These are phyloP conservation scores for Neofusicoccum ribis DNA, from an alignment of 2,329 filamentous ascomycete species.

Conservation along the genomic window DNA sequence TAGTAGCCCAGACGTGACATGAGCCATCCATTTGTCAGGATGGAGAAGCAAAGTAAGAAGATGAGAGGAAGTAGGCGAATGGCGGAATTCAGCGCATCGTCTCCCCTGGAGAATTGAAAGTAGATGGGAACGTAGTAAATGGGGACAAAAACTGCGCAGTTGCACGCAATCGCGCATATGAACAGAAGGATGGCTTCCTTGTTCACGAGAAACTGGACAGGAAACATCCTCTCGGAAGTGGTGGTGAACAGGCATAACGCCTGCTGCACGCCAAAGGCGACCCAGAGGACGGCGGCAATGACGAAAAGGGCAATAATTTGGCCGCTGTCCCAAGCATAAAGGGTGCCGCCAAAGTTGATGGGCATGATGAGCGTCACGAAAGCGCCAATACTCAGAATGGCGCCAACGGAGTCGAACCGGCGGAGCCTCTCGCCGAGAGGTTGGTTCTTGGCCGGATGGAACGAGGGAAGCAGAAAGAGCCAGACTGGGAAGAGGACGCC, in stretches of 20 bases:
- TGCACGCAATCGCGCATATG: conserved; percentile 36
- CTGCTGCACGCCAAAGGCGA: conserved; percentile 51
- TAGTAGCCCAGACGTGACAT: conserved; percentile 27
- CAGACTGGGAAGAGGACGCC: conserved; percentile 26
- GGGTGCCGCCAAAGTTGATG: conserved; percentile 52
- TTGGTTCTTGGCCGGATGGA: background rate
- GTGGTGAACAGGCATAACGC: conserved; percentile 47
- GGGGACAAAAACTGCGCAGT: conserved; percentile 1
- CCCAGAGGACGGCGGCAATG: conserved; percentile 43
- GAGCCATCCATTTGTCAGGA: conserved; percentile 25
- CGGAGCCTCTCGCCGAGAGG: conserved; percentile 2
- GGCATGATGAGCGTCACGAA: conserved; percentile 48
- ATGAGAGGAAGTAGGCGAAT: conserved; percentile 31
- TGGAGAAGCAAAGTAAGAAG: conserved; percentile 22
- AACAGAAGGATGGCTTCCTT: conserved; percentile 39
- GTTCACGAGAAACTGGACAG: conserved; percentile 46
- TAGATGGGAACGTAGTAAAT: conserved; percentile 31
- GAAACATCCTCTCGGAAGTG: conserved; percentile 49
- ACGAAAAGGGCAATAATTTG: conserved; percentile 49
- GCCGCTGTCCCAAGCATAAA: conserved; percentile 50
- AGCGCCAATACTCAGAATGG: conserved; percentile 46
- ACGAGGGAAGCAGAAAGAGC: conserved; percentile 30
- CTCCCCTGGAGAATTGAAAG: conserved; percentile 30
- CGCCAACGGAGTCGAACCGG: conserved; percentile 39
- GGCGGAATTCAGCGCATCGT: conserved; percentile 26